Percentiles rank a stretch among this genome's conserved stretches.
Evolutionary conservation across 1,284 basidiomycete species (phyloP).

Genomic region (Puccinia sorghi): DNA sequence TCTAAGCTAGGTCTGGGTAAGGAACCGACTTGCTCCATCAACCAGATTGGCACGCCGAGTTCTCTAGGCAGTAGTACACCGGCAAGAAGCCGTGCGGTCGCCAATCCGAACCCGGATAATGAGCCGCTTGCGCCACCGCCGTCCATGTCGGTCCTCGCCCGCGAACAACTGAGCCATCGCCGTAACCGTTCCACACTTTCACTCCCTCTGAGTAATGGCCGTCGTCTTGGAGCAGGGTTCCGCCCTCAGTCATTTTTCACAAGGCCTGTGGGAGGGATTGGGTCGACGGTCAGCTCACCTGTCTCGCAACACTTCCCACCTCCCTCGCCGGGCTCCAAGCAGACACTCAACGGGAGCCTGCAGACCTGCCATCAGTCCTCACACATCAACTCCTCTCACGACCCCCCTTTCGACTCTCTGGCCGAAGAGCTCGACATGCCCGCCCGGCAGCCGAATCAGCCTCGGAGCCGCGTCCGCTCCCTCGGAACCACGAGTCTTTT

Average conservation of each 20-base stretch:
- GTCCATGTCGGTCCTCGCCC: constrained; percentile 27
- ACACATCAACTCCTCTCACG: constrained; percentile 3
- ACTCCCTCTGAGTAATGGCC: constrained; percentile 26
- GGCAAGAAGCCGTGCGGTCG: neutral
- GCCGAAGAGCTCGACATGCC: constrained; percentile 33
- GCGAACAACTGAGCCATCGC: constrained; percentile 42
- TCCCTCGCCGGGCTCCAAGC: constrained; percentile 15
- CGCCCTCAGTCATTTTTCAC: constrained; percentile 8
- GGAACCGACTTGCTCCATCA: constrained; percentile 23
- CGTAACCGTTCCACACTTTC: constrained; percentile 40
- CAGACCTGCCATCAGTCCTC: neutral
- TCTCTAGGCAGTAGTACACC: neutral
- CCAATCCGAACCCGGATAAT: neutral
- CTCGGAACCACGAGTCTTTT: constrained; percentile 20
- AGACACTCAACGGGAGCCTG: neutral
- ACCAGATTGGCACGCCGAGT: constrained; percentile 12
- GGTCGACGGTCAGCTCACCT: constrained; percentile 14
- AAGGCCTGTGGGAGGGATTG: neutral
- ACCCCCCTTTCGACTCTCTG: constrained; percentile 21
- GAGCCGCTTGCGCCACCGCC: constrained; percentile 42
- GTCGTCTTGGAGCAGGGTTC: neutral
- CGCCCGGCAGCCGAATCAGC: neutral
- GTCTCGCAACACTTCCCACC: constrained; percentile 16
- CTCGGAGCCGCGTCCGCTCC: neutral
- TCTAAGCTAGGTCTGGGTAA: constrained; percentile 13